Conservation (phyloP, 2,329 filamentous ascomycete genomes). For the Orbilia quercus region DNA sequence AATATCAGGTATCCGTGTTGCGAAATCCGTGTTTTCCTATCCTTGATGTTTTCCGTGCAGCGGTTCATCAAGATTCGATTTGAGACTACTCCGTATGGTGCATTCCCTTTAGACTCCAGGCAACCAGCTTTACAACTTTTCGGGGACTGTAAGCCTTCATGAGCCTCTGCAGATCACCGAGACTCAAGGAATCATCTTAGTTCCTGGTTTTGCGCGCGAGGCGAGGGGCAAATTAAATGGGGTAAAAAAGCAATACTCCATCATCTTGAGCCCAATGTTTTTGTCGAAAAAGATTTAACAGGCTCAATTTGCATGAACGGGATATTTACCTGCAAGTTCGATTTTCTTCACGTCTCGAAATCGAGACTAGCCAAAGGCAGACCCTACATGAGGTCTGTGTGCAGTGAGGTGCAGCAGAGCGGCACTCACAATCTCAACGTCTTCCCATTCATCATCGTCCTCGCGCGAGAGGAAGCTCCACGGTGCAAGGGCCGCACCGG, state of each 20-base stretch:
- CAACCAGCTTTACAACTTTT: constrained; percentile 20
- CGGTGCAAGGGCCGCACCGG: constrained; percentile 41
- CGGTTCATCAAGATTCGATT: too few relatives aligned
- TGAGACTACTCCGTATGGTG: too few relatives aligned
- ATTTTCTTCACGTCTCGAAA: constrained; percentile 53
- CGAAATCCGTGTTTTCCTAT: neutral
- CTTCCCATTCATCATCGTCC: constrained; percentile 4
- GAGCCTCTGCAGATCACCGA: constrained; percentile 35
- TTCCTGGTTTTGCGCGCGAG: constrained; percentile 26
- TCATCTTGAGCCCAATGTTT: too few relatives aligned
- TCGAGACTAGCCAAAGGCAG: constrained; percentile 45
- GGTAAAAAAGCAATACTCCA: constrained; percentile 36
- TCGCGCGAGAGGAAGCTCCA: constrained; percentile 20
- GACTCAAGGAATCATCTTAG: neutral
- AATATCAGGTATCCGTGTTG: too few relatives aligned
- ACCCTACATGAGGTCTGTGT: constrained; percentile 2
- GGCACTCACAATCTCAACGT: constrained; percentile 14
- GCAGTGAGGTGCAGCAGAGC: constrained; percentile 13
- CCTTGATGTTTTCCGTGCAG: too few relatives aligned
- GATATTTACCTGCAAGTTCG: constrained; percentile 31
- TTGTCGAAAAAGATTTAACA: constrained; percentile 3
- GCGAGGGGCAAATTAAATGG: constrained; percentile 39
- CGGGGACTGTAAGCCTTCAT: constrained; percentile 13
- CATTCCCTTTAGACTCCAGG: too few relatives aligned
- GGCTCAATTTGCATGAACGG: constrained; percentile 2